These are phyloP conservation scores for Sanguinoderma infundibulare DNA, from an alignment of 1,284 basidiomycete genomes.

Conservation along the genomic window DNA sequence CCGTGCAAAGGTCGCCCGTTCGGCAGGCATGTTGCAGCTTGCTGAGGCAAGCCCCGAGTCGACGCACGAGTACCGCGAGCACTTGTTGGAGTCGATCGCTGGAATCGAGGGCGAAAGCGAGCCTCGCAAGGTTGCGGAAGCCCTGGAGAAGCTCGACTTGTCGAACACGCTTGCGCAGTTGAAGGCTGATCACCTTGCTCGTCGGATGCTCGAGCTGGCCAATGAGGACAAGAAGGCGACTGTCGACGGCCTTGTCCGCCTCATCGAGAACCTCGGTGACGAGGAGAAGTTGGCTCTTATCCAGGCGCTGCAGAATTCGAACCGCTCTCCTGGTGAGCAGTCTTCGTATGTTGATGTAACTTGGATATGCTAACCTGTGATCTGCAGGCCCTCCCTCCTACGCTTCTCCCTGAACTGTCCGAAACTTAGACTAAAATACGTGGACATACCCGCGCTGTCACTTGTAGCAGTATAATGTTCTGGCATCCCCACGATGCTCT, in stretches of 20 bases:
- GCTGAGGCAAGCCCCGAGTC: constrained; percentile 67
- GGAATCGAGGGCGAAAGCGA: constrained; percentile 55
- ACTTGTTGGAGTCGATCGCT: constrained; percentile 62
- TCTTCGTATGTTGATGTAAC: not conserved
- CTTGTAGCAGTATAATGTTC: constrained; percentile 2
- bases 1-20: constrained; percentile 76
- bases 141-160: constrained; percentile 72
- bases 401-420: constrained; percentile 20
- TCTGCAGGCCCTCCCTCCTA: constrained; percentile 32
- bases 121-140: constrained; percentile 59
- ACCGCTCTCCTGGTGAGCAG: constrained; percentile 53
- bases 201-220: constrained; percentile 62
- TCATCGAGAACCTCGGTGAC: constrained; percentile 71
- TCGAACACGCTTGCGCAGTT: constrained; percentile 61
- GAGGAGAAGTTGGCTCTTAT: constrained; percentile 73
- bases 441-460: constrained; percentile 10
- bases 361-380: not conserved
- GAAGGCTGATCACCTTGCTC: constrained; percentile 66
- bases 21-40: constrained; percentile 61
- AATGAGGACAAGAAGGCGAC: constrained; percentile 74
- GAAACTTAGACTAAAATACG: not conserved
- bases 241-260: constrained; percentile 65
- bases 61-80: constrained; percentile 60
- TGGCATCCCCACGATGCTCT: not conserved
- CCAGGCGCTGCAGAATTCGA: constrained; percentile 59